Percentiles rank a stretch among this genome's conserved stretches.
Conservation (phyloP, 179 eudicot species). For the Pouteria campechiana region DNA sequence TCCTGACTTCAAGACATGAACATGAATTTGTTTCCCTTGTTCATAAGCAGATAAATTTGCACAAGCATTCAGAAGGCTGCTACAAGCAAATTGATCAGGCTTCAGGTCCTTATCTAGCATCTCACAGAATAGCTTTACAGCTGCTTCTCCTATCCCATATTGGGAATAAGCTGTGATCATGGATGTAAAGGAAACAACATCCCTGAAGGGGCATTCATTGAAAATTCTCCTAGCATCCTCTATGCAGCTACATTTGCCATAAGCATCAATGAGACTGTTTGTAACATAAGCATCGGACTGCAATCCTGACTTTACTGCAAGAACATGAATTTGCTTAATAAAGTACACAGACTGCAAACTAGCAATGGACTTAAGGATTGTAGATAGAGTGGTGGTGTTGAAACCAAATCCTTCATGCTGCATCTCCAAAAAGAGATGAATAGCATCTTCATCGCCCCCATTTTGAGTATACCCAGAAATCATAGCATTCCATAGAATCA, state of each 20-base stretch:
- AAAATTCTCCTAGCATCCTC: constrained; percentile 39
- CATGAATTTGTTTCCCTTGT: constrained; percentile 86
- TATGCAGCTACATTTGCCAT: constrained; percentile 42
- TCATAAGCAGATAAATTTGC: constrained; percentile 71
- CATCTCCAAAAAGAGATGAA: constrained; percentile 32
- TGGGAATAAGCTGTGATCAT: constrained; percentile 68
- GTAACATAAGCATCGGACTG: constrained; percentile 31
- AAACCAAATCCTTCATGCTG: constrained; percentile 30
- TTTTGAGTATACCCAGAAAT: constrained; percentile 49
- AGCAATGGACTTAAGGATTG: constrained; percentile 49
- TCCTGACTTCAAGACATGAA: constrained; percentile 50
- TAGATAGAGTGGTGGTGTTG: constrained; percentile 50
- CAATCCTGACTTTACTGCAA: constrained; percentile 47
- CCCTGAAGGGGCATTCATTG: constrained; percentile 35
- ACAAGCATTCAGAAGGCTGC: constrained; percentile 68
- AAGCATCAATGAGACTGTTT: constrained; percentile 59
- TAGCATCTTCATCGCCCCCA: constrained; percentile 32
- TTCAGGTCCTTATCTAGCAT: constrained; percentile 32
- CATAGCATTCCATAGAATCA: constrained; percentile 63
- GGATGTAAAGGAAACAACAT: constrained; percentile 69
- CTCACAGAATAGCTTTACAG: constrained; percentile 46
- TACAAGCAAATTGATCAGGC: constrained; percentile 64
- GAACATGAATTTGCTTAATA: constrained; percentile 50
- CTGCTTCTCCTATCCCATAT: constrained; percentile 68
- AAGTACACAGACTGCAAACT: constrained; percentile 25